These are phyloP conservation scores for Neonectria faginata DNA, from an alignment of 2,329 filamentous ascomycete species.

Conservation along the genomic window DNA sequence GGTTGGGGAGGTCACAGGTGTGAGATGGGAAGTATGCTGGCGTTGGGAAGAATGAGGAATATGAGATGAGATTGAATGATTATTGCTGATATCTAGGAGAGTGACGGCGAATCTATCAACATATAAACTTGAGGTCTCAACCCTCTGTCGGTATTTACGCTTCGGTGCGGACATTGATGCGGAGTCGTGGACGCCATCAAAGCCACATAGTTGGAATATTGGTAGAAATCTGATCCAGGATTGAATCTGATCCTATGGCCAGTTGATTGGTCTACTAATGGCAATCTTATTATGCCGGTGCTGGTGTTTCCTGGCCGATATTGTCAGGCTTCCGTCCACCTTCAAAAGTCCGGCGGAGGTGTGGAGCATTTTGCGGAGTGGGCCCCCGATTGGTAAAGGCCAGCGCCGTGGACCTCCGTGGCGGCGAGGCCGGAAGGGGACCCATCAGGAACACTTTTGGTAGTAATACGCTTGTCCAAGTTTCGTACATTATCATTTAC, in stretches of 20 bases:
- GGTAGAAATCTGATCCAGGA: not conserved
- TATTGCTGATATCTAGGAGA: not conserved
- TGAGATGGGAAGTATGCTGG: not conserved
- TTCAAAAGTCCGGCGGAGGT: not conserved
- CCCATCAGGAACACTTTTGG: not conserved
- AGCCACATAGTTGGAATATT: not conserved
- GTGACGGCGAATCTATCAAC: not conserved
- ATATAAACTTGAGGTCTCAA: not conserved
- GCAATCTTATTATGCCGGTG: not conserved
- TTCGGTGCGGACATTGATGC: not conserved
- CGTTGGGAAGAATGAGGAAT: too few relatives aligned
- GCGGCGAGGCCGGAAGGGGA: not conserved
- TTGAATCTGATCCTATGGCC: not conserved
- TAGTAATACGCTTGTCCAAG: too few relatives aligned
- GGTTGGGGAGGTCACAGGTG: not conserved
- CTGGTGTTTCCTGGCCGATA: not conserved
- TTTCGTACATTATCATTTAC: not conserved
- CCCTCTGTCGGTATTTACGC: not conserved
- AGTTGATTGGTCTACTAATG: not conserved
- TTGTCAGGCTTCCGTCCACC: not conserved
- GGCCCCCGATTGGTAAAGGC: slow-evolving; percentile 5
- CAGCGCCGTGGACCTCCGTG: slow-evolving; percentile 10
- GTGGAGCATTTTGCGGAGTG: slow-evolving; percentile 8
- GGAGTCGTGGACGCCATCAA: not conserved
- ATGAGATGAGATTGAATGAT: not conserved